Evolutionary conservation across 176 grass and related monocot genomes (phyloP).

Genomic region (Oryza australiensis): DNA sequence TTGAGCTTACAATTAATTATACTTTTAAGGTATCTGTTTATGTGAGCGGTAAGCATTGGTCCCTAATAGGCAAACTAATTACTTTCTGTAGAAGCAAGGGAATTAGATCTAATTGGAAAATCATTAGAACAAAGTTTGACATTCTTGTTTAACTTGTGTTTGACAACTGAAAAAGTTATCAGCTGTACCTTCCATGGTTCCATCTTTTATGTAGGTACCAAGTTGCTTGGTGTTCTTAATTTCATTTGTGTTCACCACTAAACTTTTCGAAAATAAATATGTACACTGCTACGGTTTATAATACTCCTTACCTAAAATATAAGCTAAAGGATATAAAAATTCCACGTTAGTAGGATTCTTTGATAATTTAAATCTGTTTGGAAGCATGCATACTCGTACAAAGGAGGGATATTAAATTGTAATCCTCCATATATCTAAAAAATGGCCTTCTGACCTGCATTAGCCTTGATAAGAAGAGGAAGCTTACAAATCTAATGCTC

Average conservation of each 20-base stretch:
- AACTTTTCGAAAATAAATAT: not conserved
- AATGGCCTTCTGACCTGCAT: not conserved
- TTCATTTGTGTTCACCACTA: not conserved
- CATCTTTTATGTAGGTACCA: not conserved
- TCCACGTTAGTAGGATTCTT: too few relatives aligned
- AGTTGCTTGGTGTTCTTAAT: not conserved
- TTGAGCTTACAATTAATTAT: not conserved
- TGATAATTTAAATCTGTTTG: too few relatives aligned
- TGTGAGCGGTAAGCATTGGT: not conserved
- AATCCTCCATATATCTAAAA: not conserved
- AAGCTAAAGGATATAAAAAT: too few relatives aligned
- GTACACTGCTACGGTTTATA: not conserved
- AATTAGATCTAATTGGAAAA: constrained; percentile 2
- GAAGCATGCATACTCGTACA: too few relatives aligned
- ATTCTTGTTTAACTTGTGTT: constrained; percentile 7
- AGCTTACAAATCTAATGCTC: not conserved
- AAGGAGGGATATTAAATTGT: too few relatives aligned
- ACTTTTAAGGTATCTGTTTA: not conserved
- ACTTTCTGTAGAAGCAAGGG: not conserved
- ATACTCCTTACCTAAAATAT: not conserved
- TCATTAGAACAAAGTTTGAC: not conserved
- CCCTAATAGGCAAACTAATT: not conserved
- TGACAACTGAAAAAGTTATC: constrained; percentile 15
- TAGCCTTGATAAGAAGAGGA: not conserved
- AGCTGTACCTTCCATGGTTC: not conserved